Conservation (phyloP, 441 rosid species). For the Eruca vesicaria region DNA sequence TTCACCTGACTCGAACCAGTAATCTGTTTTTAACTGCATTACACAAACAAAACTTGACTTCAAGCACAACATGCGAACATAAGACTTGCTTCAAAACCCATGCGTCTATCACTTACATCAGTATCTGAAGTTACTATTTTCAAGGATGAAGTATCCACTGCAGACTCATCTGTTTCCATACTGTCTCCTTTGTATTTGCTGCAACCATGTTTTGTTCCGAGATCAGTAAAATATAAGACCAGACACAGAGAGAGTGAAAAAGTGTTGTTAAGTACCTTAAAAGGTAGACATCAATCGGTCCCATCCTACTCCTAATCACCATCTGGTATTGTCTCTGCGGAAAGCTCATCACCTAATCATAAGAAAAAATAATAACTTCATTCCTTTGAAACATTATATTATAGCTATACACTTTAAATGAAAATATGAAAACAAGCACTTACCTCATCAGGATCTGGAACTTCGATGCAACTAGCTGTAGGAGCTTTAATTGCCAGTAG, state of each 20-base stretch:
- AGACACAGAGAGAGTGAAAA: background rate
- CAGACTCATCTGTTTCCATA: constrained; percentile 34
- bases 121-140: constrained; percentile 60
- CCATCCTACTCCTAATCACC: constrained; percentile 68
- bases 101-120: constrained; percentile 48
- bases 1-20: constrained; percentile 65
- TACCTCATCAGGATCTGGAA: constrained; percentile 87
- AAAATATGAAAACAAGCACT: constrained; percentile 12
- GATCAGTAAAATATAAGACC: background rate
- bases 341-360: constrained; percentile 49
- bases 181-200: constrained; percentile 50
- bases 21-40: constrained; percentile 63
- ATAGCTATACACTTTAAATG: background rate
- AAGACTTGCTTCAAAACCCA: background rate
- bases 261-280: constrained; percentile 46
- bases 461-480: constrained; percentile 70
- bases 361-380: no score
- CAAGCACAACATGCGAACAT: background rate
- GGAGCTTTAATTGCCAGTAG: constrained; percentile 83
- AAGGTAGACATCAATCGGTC: constrained; percentile 73
- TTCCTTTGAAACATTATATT: background rate
- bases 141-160: constrained; percentile 33
- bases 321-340: constrained; percentile 64
- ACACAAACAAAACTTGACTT: background rate
- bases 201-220: constrained; percentile 16